These are phyloP conservation scores for Pestalotiopsis sp. DNA, from an alignment of 2,329 filamentous ascomycete species.

Conservation along the genomic window DNA sequence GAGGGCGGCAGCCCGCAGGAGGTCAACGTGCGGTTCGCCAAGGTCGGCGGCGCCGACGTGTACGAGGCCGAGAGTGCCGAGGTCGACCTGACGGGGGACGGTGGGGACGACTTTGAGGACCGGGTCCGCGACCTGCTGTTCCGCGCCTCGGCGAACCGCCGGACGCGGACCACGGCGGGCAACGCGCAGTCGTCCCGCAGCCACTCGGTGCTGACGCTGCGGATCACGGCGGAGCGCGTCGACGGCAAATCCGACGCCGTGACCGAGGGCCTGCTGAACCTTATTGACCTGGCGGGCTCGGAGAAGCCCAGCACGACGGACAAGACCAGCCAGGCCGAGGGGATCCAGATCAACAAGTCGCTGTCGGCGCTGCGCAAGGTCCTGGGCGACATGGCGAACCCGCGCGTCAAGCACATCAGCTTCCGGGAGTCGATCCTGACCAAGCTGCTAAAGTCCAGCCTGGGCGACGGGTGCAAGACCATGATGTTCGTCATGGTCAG, in stretches of 20 bases:
- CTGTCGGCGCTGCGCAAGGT: conserved; percentile 92
- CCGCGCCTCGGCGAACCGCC: neutral
- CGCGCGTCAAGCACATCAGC: conserved; percentile 78
- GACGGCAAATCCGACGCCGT: neutral
- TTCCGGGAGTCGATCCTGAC: conserved; percentile 98
- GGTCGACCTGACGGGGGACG: neutral
- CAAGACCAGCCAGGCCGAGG: conserved; percentile 86
- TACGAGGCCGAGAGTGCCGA: neutral
- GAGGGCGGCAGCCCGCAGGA: neutral
- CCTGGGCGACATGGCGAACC: conserved; percentile 86
- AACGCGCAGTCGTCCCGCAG: conserved; percentile 13
- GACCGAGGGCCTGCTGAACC: conserved; percentile 12
- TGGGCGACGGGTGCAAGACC: conserved; percentile 95
- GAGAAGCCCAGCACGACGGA: conserved; percentile 30
- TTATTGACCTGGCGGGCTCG: conserved; percentile 14
- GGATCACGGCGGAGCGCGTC: neutral
- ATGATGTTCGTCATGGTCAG: conserved; percentile 99
- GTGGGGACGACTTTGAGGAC: neutral
- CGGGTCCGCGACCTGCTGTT: neutral
- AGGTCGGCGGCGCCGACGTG: neutral
- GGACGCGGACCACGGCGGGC: conserved; percentile 3
- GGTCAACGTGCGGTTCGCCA: neutral
- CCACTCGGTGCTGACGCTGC: conserved; percentile 11
- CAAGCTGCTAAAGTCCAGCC: conserved; percentile 89
- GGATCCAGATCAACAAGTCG: conserved; percentile 96